These are phyloP conservation scores for Xylaria sp. DNA, from an alignment of 2,329 filamentous ascomycete species.

Conservation along the genomic window DNA sequence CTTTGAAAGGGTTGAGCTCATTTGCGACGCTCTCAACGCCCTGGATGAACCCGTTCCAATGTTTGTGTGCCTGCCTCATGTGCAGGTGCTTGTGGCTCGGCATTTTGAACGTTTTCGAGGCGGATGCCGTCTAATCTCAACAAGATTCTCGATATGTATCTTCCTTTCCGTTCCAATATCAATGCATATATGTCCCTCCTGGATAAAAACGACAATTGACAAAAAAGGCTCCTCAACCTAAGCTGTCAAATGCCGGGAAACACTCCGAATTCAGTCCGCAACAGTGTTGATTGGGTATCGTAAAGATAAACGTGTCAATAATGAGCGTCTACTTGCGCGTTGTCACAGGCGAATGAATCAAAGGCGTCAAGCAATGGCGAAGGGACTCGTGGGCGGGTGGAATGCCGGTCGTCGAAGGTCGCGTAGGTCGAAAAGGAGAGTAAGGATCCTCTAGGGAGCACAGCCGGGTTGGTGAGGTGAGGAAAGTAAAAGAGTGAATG, in stretches of 20 bases:
- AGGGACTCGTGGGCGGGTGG: conserved; percentile 8
- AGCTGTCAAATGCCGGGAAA: background rate
- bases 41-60: conserved; percentile 35
- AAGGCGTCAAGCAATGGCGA: conserved; percentile 28
- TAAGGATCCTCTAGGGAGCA: conserved; percentile 33
- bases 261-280: background rate
- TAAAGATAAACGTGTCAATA: conserved; percentile 19
- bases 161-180: conserved; percentile 3
- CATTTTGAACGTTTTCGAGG: conserved; percentile 13
- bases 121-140: background rate
- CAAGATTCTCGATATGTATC: background rate
- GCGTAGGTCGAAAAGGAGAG: conserved; percentile 30
- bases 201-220: conserved; percentile 1
- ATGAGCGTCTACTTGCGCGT: conserved; percentile 28
- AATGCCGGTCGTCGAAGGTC: conserved; percentile 20
- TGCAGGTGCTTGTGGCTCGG: conserved; percentile 37
- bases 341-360: conserved; percentile 33
- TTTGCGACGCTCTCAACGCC: conserved; percentile 40
- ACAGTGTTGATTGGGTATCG: background rate
- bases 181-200: conserved; percentile 5
- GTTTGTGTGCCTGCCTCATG: conserved; percentile 31
- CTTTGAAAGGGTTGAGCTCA: conserved; percentile 35
- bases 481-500: conserved; percentile 38
- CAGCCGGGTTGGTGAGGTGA: conserved; percentile 26
- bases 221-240: background rate